Evolutionary conservation across 2,329 filamentous ascomycete genomes (phyloP), one percentile per base, ranked within the genome.

Genomic region (Lecanosticta acicola): DNA sequence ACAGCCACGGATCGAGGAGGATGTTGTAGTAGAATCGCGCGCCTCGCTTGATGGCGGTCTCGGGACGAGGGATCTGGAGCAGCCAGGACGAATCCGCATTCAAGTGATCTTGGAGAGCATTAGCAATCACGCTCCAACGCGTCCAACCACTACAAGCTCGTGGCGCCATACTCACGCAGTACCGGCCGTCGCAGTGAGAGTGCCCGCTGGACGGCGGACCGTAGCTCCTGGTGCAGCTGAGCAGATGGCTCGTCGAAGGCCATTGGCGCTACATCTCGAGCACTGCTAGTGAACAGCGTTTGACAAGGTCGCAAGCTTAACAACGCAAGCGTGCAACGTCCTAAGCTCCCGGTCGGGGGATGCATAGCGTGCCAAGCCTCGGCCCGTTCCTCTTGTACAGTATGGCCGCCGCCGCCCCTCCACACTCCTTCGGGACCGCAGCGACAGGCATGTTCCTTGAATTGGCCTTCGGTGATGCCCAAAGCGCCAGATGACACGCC

Each of bases 41-140:
- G n/a, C 65, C 65, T 33, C 71, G 68, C 39, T 63, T 68, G 17
- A 67, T 57, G 2, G 66, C 66, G 21, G 66, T 63, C 0, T 66
- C 56, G 3, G 78, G 79, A 36, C 75, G 73, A 1, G 81, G 80
- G 7, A 85, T 68, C 49, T 81, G 79, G n/a, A 84, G 66, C 2
- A 85, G 69, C 81, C 81, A 85, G 17, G 76, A 79, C 3, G 79
- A 83, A 65, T 85, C 81, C 54, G 76, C 80, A 61, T 84, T 84
- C 24, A 85, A 70, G 62, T 84, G 81, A 42, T 78, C 24, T n/a
- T 29, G 24, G 5, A 29, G 24, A 11, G 24, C 24, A 29, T 29
- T 5, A 29, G 24, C 24, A 29, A 11, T 7, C 24, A 11, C 11
- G 5, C 24, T 29, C 11, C 7, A 11, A 29, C 7, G n/a, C n/a